Evolutionary conservation across 306 rosid genomes (phyloP).

Genomic region (Prunus mongolica): DNA sequence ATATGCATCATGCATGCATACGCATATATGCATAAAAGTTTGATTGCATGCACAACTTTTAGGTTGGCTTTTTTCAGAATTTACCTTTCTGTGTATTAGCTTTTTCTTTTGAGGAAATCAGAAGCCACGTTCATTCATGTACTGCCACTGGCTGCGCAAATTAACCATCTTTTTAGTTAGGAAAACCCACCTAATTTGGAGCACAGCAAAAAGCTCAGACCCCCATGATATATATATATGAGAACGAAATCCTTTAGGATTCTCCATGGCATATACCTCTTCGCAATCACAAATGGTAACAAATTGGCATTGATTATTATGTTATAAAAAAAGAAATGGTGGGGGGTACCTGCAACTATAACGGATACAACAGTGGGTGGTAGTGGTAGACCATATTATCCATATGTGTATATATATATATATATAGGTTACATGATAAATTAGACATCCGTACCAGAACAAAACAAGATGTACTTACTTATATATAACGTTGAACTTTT

Average conservation of each 20-base stretch:
- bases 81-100: neutral
- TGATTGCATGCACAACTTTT: neutral
- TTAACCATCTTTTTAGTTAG: no score
- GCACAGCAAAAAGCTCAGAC: slow-evolving; percentile 26
- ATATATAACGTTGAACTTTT: neutral
- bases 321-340: no score
- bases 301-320: neutral
- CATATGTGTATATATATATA: neutral
- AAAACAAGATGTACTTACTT: neutral
- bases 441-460: neutral
- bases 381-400: no score
- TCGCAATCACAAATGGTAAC: slow-evolving; percentile 17
- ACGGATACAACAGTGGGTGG: neutral
- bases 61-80: no score
- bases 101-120: no score
- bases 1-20: no score
- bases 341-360: neutral
- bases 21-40: neutral
- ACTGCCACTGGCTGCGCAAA: no score
- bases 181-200: no score
- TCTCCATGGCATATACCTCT: slow-evolving; percentile 23
- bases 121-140: no score
- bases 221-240: slow-evolving; percentile 26
- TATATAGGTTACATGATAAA: neutral
- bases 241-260: slow-evolving; percentile 37